Base-by-base conservation (phyloP, 208 protist species). In the Histomonas meleagridis region DNA sequence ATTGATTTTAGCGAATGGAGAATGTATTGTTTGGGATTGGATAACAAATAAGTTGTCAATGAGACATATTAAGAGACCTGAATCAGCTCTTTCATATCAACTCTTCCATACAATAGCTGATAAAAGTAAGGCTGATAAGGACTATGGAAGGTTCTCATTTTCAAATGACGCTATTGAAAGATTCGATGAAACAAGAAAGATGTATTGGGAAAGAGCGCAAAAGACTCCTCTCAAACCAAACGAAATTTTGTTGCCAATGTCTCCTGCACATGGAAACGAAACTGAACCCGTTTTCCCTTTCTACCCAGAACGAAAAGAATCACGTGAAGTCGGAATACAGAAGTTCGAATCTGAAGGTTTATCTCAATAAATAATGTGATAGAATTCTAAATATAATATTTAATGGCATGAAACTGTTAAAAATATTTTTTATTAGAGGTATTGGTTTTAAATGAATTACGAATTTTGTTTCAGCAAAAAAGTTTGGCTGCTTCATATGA, bases 151-250 rank as follows among this genome's bases (percentile, higher is more conserved):
- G n/a, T 72, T 72, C 65, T 72, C 65, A 72, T 43, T 72, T 26
- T 16, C 65, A 72, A 32, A 72, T 16, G 16, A 1, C 16, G 18
- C 18, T 26, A 26, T 72, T 1, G 3, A 32, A 43, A 32, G 1
- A 32, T 72, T 72, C 65, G 40, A 72, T 72, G 65, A 72, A 23
- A 43, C 65, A 72, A 72, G 65, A 72, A 72, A 72, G 65, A 72
- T 43, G 32, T 32, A 43, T 72, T 72, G 65, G 65, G 65, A 72
- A 72, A 72, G 65, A 72, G n/a, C 60, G n/a, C 16, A 65, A n/a
- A 65, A 65, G 7, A 26, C 60, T 7, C 16, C 16, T 32, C n/a
- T 65, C 3, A 26, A 12, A 28, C 60, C 60, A 5, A 65, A 65
- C n/a, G 60, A 65, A 65, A 65, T 32, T 32, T 26, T 65, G 3